phyloP scores from a whole-genome alignment of 2,329 filamentous ascomycete species.

The Sarocladium oryzae region DNA sequence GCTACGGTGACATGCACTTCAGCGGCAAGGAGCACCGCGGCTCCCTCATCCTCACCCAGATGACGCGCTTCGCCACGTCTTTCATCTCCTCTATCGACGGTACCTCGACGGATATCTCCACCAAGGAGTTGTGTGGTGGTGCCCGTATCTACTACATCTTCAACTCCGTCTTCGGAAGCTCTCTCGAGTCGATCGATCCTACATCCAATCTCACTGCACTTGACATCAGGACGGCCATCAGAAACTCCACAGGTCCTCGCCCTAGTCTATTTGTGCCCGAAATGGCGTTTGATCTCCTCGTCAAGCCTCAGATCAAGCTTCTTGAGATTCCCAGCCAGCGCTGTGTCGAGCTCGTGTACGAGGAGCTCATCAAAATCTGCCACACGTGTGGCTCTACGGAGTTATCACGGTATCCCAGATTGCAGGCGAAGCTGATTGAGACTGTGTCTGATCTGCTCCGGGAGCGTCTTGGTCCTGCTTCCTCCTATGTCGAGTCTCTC shows the following conservation, averaged over 20 bases:
- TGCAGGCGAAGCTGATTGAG: constrained; percentile 96
- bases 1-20: constrained; percentile 96
- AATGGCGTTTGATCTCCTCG: constrained; percentile 92
- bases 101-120: constrained; percentile 97
- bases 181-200: constrained; percentile 90
- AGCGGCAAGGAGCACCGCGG: constrained; percentile 95
- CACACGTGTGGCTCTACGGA: constrained; percentile 97
- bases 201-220: constrained; percentile 90
- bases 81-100: constrained; percentile 99
- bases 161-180: constrained; percentile 97
- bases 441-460: constrained; percentile 93
- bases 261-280: constrained; percentile 96
- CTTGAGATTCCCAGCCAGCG: constrained; percentile 91
- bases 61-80: constrained; percentile 96
- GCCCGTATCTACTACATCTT: constrained; percentile 98
- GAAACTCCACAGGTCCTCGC: constrained; percentile 93
- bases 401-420: constrained; percentile 80
- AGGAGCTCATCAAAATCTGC: constrained; percentile 98
- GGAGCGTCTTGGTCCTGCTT: constrained; percentile 84
- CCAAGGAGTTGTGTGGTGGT: constrained; percentile 92
- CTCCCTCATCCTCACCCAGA: constrained; percentile 89
- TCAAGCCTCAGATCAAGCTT: constrained; percentile 97
- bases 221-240: constrained; percentile 94
- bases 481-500: constrained; percentile 87
- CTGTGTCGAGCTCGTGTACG: constrained; percentile 96